These are phyloP conservation scores for Ilyonectria destructans DNA, from an alignment of 2,329 filamentous ascomycete genomes.

Conservation along the genomic window DNA sequence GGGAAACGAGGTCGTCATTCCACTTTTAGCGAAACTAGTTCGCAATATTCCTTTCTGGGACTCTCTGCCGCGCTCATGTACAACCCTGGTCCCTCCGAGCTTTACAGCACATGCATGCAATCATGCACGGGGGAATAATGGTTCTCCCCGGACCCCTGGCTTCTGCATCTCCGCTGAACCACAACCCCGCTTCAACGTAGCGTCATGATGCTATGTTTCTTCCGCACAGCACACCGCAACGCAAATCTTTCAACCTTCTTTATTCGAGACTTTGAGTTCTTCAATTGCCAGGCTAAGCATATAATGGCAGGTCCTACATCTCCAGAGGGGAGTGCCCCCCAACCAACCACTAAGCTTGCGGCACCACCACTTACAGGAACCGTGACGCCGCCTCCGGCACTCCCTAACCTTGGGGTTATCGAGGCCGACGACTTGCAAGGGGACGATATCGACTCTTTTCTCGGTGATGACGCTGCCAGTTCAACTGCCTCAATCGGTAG, in stretches of 20 bases:
- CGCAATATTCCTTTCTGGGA: not conserved
- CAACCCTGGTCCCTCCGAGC: not conserved
- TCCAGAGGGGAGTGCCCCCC: not conserved
- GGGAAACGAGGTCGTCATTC: not conserved
- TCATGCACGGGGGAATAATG: not conserved
- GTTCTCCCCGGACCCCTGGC: not conserved
- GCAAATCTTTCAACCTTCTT: not conserved
- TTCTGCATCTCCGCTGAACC: not conserved
- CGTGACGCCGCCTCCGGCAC: not conserved
- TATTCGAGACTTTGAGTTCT: not conserved
- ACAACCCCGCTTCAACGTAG: conserved; percentile 10
- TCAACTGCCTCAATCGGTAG: conserved; percentile 44
- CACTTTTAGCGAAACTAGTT: not conserved
- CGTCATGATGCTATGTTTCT: not conserved
- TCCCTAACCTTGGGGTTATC: conserved; percentile 1
- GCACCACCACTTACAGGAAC: not conserved
- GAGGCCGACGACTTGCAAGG: conserved; percentile 9
- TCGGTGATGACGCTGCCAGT: not conserved
- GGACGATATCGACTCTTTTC: conserved; percentile 17
- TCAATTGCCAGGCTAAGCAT: not conserved
- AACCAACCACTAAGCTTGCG: not conserved
- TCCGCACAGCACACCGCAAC: not conserved
- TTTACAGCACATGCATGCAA: conserved; percentile 8
- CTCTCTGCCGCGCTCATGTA: not conserved
- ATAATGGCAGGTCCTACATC: not conserved